phyloP scores from a whole-genome alignment of 2,329 filamentous ascomycete genomes.

The Calcarisporium arbuscula region DNA sequence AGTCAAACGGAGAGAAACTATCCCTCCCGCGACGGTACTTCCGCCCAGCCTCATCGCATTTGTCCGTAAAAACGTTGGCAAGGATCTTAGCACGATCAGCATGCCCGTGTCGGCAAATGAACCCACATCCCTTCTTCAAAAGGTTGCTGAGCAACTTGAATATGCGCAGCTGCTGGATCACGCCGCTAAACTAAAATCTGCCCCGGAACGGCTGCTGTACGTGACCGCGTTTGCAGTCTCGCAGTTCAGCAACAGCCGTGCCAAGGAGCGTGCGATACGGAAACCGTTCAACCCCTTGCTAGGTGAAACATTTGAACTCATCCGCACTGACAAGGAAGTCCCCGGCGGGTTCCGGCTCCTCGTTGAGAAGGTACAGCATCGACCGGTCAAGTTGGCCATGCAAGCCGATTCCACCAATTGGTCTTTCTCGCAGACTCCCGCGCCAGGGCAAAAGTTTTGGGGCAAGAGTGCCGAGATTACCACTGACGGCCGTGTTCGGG shows the following conservation, averaged over 20 bases:
- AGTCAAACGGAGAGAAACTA: slow-evolving; percentile 61
- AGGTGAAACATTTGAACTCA: slow-evolving; percentile 89
- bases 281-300: slow-evolving; percentile 98
- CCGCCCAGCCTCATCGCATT: slow-evolving; percentile 93
- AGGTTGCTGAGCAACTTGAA: slow-evolving; percentile 83
- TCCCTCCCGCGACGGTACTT: slow-evolving; percentile 67
- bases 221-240: slow-evolving; percentile 89
- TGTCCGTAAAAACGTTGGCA: slow-evolving; percentile 94
- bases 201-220: slow-evolving; percentile 68
- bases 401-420: slow-evolving; percentile 83
- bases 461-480: slow-evolving; percentile 93
- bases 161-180: slow-evolving; percentile 80
- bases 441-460: slow-evolving; percentile 96
- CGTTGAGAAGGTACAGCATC: slow-evolving; percentile 92
- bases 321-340: slow-evolving; percentile 71
- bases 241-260: slow-evolving; percentile 71
- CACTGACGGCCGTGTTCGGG: slow-evolving; percentile 78
- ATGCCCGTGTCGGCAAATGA: slow-evolving; percentile 98
- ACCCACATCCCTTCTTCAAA: slow-evolving; percentile 80
- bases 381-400: slow-evolving; percentile 86
- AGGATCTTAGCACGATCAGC: slow-evolving; percentile 91
- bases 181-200: slow-evolving; percentile 56
- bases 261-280: slow-evolving; percentile 85
- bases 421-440: slow-evolving; percentile 82
- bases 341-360: slow-evolving; percentile 77